Percentiles rank a stretch among this genome's conserved stretches.
phyloP scores from a whole-genome alignment of 768 basidiomycete species.

The Leccinellum albellum region DNA sequence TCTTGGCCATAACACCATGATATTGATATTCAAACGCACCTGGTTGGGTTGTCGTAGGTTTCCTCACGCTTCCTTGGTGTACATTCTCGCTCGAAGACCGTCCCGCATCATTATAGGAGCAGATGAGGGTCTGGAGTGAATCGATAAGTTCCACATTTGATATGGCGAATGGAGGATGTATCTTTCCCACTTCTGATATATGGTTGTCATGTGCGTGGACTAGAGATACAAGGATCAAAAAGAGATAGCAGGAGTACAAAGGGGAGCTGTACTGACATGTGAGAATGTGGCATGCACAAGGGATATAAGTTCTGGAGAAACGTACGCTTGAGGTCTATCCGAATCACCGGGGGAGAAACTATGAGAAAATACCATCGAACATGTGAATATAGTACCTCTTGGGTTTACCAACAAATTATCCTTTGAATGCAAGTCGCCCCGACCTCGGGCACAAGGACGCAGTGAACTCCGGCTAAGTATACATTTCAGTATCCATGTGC shows the following conservation, averaged over 20 bases:
- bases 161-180: not conserved
- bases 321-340: not conserved
- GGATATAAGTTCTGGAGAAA: not conserved
- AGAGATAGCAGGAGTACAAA: not conserved
- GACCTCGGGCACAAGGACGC: no score
- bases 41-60: slow-evolving; percentile 1
- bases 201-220: not conserved
- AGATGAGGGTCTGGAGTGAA: slow-evolving; percentile 4
- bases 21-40: not conserved
- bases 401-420: no score
- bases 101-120: slow-evolving; percentile 6
- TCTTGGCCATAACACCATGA: not conserved
- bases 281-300: not conserved
- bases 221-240: not conserved
- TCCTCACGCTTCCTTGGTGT: slow-evolving; percentile 14
- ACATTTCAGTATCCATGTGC: no score
- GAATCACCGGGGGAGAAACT: no score
- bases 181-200: not conserved
- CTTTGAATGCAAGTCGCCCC: no score
- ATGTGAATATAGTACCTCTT: no score
- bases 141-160: not conserved
- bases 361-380: no score
- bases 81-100: not conserved
- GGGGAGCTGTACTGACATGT: not conserved
- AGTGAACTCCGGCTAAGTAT: no score